Evolutionary conservation across 106 monocot species (phyloP), one percentile per base, ranked within the genome.

Genomic region (Dioscorea alata): DNA sequence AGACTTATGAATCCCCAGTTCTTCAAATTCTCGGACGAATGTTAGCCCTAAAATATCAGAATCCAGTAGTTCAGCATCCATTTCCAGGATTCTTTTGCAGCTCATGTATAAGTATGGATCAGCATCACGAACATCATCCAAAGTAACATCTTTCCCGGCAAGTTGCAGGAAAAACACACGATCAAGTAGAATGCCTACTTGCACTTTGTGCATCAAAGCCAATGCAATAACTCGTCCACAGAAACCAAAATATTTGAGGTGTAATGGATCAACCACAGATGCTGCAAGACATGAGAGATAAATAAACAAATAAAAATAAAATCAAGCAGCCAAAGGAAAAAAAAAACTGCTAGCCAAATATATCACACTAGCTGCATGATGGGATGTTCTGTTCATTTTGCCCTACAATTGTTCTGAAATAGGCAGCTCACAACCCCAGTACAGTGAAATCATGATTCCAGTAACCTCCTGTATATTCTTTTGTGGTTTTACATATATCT

Each of bases 181-280:
- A 53, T 86, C 86, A 67, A 93, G 82, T 14, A 77, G 64, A 54
- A 92, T 69, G 12, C 92, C 92, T 50, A 88, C 66, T 79, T 92
- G 92, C 35, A 92, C 82, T 72, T 73, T 78, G 69, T 92, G 85
- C 88, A 81, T 85, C 64, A 92, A 76, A 20, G 88, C 85, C 56
- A 92, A 67, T 67, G 88, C 92, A 80, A 92, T 80, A 6, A 92
- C 58, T 24, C 92, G 73, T 18, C 92, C 92, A 53, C 73, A 80
- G 58, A 92, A 88, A n/a, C 21, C 42, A 64, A 90, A 94, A 74
- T 94, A 94, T 48, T 86, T 77, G 21, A 83, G 87, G 75, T 94
- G 85, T 74, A 94, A 66, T 33, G 94, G 79, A 62, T 94, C 88
- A 61, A 85, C 83, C 71, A 49, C 62, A 70, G 94, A 94, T 68